Evolutionary conservation across 2,329 filamentous ascomycete genomes (phyloP), one percentile per base, ranked within the genome.

Genomic region (Apiospora marii): DNA sequence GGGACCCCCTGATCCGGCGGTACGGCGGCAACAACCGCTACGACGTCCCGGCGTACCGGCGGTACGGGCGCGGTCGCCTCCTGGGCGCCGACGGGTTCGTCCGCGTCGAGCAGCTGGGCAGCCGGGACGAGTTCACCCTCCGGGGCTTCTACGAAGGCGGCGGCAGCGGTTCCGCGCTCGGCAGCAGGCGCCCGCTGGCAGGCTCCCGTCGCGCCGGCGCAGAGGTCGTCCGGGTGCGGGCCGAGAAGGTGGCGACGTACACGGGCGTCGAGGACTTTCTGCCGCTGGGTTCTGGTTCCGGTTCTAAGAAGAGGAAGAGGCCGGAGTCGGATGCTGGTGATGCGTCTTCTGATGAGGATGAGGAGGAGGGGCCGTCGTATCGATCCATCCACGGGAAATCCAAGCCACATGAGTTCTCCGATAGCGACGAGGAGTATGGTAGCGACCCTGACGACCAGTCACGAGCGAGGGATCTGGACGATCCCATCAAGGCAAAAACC

Each of bases 21-120:
- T 98, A 95, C 80, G 94, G 93, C 1, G 88, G 89, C 41, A 87
- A 93, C 51, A 91, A 98, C 79, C 90, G 89, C 48, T 93, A 93
- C 75, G 89, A 88, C 71, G 83, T 97, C 14, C 94, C 95, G 0
- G 78, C 83, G 2, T 98, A 97, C 79, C 87, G 87, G 74, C 91
- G 94, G 7, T 84, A 85, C 74, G 93, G 94, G 19, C 85, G 85
- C 71, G 94, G 94, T 2, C 87, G 86, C 72, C 85, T 98, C 0
- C 81, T 98, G 16, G 96, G 95, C 0, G 84, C 92, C 0, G 80
- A 85, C 1, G 83, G 84, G 2, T 85, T 87, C 64, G 85, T 92
- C 72, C 88, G 88, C 72, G 93, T 98, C 72, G 91, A 96, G 77
- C 88, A 89, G 51, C 88, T 91, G 67, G 86, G 89, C 0, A 87